Evolutionary conservation across 1,139 yeast genomes (phyloP).

Genomic region (Geotrichum candidum): DNA sequence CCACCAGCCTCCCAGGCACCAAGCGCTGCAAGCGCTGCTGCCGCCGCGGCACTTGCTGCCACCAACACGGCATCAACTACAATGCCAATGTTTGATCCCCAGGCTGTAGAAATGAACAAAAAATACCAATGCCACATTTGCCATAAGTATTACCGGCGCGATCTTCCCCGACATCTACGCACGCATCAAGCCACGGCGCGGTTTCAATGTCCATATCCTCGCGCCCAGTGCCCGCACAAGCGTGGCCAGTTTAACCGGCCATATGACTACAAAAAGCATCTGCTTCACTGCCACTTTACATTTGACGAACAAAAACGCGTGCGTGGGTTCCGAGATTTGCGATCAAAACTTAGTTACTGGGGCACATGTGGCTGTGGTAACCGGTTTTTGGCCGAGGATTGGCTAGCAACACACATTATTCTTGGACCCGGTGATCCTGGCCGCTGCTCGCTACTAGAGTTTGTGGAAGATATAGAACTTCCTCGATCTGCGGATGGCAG

Average conservation of each 20-base stretch:
- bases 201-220: constrained; percentile 56
- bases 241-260: constrained; percentile 63
- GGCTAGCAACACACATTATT: constrained; percentile 52
- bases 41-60: not conserved
- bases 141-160: constrained; percentile 52
- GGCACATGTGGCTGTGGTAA: constrained; percentile 59
- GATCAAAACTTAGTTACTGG: constrained; percentile 46
- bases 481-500: too few species aligned
- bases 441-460: constrained; percentile 7
- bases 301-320: constrained; percentile 43
- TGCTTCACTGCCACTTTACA: constrained; percentile 55
- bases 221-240: constrained; percentile 51
- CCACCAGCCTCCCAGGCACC: not conserved
- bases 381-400: constrained; percentile 45
- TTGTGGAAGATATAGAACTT: too few species aligned
- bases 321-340: constrained; percentile 47
- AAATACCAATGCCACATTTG: constrained; percentile 48
- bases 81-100: not conserved
- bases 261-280: constrained; percentile 63
- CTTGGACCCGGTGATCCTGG: constrained; percentile 29
- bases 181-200: constrained; percentile 56
- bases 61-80: not conserved
- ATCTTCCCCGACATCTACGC: constrained; percentile 58
- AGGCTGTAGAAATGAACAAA: constrained; percentile 16
- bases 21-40: not conserved